Conservation (phyloP, 208 protist species). For the Vickermania ingenoplastis region DNA sequence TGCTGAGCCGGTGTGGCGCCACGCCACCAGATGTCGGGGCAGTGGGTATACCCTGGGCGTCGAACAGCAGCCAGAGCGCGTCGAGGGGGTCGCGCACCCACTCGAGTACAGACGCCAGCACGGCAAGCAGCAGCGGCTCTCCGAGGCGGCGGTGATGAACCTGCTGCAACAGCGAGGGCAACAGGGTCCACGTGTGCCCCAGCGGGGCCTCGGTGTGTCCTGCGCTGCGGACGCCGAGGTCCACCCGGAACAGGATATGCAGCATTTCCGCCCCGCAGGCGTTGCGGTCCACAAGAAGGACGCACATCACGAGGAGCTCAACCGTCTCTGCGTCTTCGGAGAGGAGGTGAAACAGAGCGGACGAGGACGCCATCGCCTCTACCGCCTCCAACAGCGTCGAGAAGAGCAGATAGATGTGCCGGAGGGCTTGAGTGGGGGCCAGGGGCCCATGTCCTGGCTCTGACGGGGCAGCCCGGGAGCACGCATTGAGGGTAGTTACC, state of each 20-base stretch:
- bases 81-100: background rate
- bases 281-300: constrained; percentile 21
- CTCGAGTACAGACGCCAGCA: background rate
- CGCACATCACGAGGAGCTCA: constrained; percentile 25
- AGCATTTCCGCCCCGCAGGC: constrained; percentile 21
- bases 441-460: too few species aligned
- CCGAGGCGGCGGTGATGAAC: background rate
- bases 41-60: background rate
- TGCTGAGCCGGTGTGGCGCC: too few species aligned
- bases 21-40: background rate
- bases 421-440: constrained; percentile 31
- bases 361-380: constrained; percentile 19
- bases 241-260: constrained; percentile 30
- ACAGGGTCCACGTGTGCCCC: background rate
- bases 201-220: background rate
- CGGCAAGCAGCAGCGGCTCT: background rate
- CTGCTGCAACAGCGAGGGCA: background rate
- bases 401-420: constrained; percentile 19
- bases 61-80: background rate
- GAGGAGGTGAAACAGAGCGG: constrained; percentile 38
- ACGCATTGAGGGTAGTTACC: too few species aligned
- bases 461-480: too few species aligned
- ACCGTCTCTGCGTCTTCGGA: constrained; percentile 25
- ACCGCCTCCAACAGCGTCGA: constrained; percentile 17
- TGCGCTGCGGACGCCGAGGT: constrained; percentile 24